Evolutionary conservation across 2,329 filamentous ascomycete species (phyloP), one percentile per base, ranked within the genome.

Genomic region (Ascomycota sp.): DNA sequence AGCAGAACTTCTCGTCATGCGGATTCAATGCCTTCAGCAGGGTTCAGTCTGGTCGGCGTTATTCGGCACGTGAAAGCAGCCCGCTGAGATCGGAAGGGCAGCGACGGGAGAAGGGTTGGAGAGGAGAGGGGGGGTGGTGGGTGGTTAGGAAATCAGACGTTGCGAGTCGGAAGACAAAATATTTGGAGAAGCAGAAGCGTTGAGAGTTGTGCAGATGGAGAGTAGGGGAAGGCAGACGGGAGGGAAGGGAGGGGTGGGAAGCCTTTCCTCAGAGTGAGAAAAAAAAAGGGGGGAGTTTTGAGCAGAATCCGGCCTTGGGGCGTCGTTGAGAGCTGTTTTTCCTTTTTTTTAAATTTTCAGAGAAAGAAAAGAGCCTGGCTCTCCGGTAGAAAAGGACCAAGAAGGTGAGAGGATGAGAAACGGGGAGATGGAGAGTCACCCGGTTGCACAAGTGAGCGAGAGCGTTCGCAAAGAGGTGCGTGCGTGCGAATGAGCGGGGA

Each of bases 1-100:
- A 40, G 41, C 36, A 32, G 37, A 36, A 35, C 39, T 43, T 42
- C 38, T 50, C 46, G 47, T 50, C 51, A 54, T 54, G 47, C 50
- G 50, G 46, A 37, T 43, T 40, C 38, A 37, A 38, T 32, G 37
- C 32, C 25, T 32, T 28, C n/a, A 32, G 19, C 20, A 20, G 17
- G 13, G 30, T 15, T 20, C n/a, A n/a, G n/a, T n/a, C n/a, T n/a
- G n/a, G n/a, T n/a, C n/a, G n/a, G n/a, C n/a, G n/a, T n/a, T n/a
- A n/a, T 39, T 38, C 43, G 43, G 47, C 45, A 45, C 45, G 46
- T 47, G 37, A 35, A 37, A 36, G 40, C 35, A 31, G 22, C 27
- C 39, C 42, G 45, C 43, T 40, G 42, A 37, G 43, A 39, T 46
- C 33, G 37, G 12, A 38, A 39, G 28, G 15, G 27, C 27, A 20